Conservation (phyloP, 768 basidiomycete species). For the Trametes villosa region DNA sequence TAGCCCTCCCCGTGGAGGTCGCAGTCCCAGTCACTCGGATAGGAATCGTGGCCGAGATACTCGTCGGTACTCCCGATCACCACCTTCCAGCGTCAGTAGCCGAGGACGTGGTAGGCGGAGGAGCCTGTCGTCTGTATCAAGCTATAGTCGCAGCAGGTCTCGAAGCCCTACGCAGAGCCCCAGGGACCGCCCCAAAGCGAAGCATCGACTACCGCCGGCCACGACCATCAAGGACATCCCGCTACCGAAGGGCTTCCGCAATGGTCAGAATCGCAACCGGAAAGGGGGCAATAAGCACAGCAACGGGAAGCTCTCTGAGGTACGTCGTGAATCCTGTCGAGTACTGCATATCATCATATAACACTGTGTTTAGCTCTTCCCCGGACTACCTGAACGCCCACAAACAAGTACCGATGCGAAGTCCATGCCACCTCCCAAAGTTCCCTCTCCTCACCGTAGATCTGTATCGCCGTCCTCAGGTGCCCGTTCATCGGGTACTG, state of each 20-base stretch:
- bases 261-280: constrained; percentile 17
- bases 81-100: constrained; percentile 40
- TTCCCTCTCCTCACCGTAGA: constrained; percentile 5
- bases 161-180: constrained; percentile 51
- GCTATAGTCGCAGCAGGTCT: constrained; percentile 60
- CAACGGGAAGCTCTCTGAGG: constrained; percentile 24
- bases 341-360: neutral
- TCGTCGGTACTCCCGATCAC: constrained; percentile 38
- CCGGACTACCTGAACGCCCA: constrained; percentile 17
- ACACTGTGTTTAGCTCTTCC: constrained; percentile 3
- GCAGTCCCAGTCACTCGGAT: constrained; percentile 55
- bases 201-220: constrained; percentile 65
- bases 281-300: constrained; percentile 15
- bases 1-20: constrained; percentile 47
- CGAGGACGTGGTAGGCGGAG: constrained; percentile 44
- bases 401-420: neutral
- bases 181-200: constrained; percentile 51
- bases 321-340: neutral
- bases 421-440: constrained; percentile 16
- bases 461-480: constrained; percentile 10
- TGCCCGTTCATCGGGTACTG: neutral
- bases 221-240: constrained; percentile 42
- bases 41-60: constrained; percentile 40
- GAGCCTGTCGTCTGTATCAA: constrained; percentile 59
- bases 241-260: constrained; percentile 22